These are phyloP conservation scores for Alnus rubra DNA, from an alignment of 306 rosid genomes.

Conservation along the genomic window DNA sequence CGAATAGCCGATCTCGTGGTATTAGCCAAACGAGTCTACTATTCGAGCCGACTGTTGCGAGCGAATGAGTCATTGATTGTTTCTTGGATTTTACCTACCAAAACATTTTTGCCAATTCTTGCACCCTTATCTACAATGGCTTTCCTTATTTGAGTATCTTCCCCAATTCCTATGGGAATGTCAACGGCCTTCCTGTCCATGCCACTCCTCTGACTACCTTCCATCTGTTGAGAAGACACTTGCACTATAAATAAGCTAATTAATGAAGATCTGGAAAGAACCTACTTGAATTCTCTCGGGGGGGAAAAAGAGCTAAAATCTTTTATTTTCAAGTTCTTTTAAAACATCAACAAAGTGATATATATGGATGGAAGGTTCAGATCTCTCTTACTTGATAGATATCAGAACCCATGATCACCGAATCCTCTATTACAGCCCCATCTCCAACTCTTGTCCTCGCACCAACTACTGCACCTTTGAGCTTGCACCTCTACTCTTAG, in stretches of 20 bases:
- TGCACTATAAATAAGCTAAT: background rate
- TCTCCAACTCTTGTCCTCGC: constrained; percentile 35
- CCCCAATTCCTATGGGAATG: constrained; percentile 42
- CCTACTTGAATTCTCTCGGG: too few species aligned
- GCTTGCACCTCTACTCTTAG: constrained; percentile 41
- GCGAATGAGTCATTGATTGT: too few species aligned
- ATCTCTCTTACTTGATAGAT: constrained; percentile 28
- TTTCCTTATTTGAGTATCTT: constrained; percentile 31
- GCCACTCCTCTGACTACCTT: background rate
- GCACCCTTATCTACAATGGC: constrained; percentile 48
- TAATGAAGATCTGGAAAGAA: background rate
- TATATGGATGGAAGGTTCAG: background rate
- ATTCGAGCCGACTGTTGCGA: too few species aligned
- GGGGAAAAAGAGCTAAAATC: too few species aligned
- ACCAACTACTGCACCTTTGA: constrained; percentile 38
- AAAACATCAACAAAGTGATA: background rate
- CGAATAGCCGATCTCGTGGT: too few species aligned
- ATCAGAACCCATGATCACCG: constrained; percentile 42
- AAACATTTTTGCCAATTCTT: constrained; percentile 43
- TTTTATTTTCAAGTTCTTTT: too few species aligned
- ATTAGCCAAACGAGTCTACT: too few species aligned
- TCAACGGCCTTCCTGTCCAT: constrained; percentile 1
- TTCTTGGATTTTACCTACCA: constrained; percentile 19
- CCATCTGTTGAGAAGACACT: constrained; percentile 11
- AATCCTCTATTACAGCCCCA: constrained; percentile 38